Conservation (phyloP, 2,329 filamentous ascomycete species). For the Cladorrhinum sp. region DNA sequence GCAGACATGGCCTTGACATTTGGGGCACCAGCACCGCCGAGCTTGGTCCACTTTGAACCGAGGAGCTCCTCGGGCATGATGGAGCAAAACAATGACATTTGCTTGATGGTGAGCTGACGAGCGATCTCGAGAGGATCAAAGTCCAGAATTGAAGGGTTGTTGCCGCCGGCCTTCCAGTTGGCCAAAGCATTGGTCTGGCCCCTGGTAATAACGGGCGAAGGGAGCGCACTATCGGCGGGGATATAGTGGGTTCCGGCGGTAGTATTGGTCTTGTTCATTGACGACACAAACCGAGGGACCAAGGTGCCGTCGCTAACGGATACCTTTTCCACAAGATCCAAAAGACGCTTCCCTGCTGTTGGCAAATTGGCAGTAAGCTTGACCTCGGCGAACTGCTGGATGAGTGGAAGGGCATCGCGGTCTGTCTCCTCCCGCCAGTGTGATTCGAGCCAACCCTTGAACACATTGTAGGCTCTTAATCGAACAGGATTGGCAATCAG, state of each 20-base stretch:
- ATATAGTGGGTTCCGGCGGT: conserved; percentile 65
- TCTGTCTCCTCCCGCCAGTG: conserved; percentile 89
- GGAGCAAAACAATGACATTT: conserved; percentile 85
- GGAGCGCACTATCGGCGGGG: conserved; percentile 68
- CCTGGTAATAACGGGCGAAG: conserved; percentile 67
- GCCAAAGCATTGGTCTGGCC: conserved; percentile 71
- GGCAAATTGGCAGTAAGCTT: conserved; percentile 68
- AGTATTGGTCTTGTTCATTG: conserved; percentile 83
- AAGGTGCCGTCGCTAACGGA: conserved; percentile 67
- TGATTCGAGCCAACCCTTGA: conserved; percentile 96
- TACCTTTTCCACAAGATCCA: conserved; percentile 78
- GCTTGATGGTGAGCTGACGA: conserved; percentile 86
- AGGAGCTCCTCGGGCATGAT: conserved; percentile 91
- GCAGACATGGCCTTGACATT: conserved; percentile 95
- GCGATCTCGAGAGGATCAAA: conserved; percentile 90
- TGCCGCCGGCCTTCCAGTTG: conserved; percentile 71
- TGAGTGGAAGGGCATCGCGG: conserved; percentile 68
- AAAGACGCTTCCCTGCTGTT: conserved; percentile 73
- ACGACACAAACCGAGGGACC: conserved; percentile 78
- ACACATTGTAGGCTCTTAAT: conserved; percentile 88
- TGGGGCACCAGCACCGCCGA: conserved; percentile 70
- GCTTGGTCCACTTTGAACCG: conserved; percentile 91
- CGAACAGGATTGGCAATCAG: conserved; percentile 76
- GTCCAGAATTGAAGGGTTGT: conserved; percentile 72
- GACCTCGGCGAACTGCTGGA: conserved; percentile 74